These are phyloP conservation scores for Akanthomyces uredinophilus DNA, from an alignment of 2,329 filamentous ascomycete genomes.

Conservation along the genomic window DNA sequence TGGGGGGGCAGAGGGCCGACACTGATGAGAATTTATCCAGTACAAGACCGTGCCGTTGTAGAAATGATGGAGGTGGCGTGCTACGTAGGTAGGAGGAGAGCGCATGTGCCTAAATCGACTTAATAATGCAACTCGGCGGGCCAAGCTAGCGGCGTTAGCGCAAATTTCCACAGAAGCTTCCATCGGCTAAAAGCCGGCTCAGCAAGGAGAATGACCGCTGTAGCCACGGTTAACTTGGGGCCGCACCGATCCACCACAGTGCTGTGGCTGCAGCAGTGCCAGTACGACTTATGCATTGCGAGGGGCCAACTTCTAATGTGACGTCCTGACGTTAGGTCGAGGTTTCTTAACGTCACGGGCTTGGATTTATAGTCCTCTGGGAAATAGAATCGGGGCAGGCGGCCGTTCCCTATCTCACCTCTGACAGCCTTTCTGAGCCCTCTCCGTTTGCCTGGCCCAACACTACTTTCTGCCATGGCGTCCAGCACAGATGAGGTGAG, in stretches of 20 bases:
- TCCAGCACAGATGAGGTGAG: slow-evolving; percentile 24
- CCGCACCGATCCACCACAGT: neutral
- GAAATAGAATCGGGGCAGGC: too few relatives aligned
- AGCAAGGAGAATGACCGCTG: neutral
- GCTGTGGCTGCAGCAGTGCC: neutral
- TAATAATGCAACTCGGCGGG: slow-evolving; percentile 24
- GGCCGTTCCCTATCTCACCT: too few relatives aligned
- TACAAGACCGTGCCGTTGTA: neutral
- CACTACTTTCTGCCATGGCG: neutral
- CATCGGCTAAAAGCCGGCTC: slow-evolving; percentile 21
- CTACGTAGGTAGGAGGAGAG: neutral
- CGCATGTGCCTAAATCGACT: slow-evolving; percentile 19
- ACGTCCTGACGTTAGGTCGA: too few relatives aligned
- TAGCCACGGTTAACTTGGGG: neutral
- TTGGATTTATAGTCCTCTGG: too few relatives aligned
- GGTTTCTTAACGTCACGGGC: too few relatives aligned
- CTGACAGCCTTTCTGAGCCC: neutral
- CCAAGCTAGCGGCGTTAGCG: slow-evolving; percentile 14
- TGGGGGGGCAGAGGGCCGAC: neutral
- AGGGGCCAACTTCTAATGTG: neutral
- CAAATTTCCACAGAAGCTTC: slow-evolving; percentile 29
- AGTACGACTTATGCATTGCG: neutral
- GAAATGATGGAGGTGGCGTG: slow-evolving; percentile 10
- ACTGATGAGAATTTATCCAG: slow-evolving; percentile 2
- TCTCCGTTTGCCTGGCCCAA: neutral